Evolutionary conservation across 441 rosid genomes (phyloP).

Genomic region (Gossypium gossypioides): DNA sequence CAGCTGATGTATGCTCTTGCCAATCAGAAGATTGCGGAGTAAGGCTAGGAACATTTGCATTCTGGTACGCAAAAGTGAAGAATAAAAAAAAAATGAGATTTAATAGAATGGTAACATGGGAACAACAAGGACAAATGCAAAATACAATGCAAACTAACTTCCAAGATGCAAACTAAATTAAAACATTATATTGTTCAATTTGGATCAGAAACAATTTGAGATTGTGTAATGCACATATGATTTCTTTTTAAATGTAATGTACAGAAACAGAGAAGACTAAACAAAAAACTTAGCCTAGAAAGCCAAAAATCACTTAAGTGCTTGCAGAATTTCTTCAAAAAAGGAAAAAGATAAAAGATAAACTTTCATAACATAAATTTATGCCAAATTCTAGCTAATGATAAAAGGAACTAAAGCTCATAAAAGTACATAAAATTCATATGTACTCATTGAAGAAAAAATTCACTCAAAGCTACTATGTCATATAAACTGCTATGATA

Average conservation of each 20-base stretch:
- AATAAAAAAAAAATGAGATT: conserved; percentile 4
- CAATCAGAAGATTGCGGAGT: conserved; percentile 66
- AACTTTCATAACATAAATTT: background rate
- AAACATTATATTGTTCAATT: background rate
- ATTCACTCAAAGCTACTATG: background rate
- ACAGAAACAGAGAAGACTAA: background rate
- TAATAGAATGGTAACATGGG: background rate
- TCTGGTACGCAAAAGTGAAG: conserved; percentile 32
- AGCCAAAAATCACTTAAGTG: background rate
- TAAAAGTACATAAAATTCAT: background rate
- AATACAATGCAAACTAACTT: background rate
- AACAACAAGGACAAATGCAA: background rate
- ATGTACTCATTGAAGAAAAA: background rate
- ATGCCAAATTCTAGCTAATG: background rate
- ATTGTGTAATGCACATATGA: background rate
- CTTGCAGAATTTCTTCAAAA: background rate
- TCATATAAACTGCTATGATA: background rate
- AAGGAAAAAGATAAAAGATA: background rate
- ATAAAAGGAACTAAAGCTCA: background rate
- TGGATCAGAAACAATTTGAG: background rate
- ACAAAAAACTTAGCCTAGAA: background rate
- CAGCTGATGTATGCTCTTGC: conserved; percentile 85
- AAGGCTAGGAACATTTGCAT: conserved; percentile 24
- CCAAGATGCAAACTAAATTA: background rate
- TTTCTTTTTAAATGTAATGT: background rate